Percentiles rank a stretch among this genome's conserved stretches.
Evolutionary conservation across 2,329 filamentous ascomycete genomes (phyloP).

Genomic region (Macrophomina pseudophaseolina): DNA sequence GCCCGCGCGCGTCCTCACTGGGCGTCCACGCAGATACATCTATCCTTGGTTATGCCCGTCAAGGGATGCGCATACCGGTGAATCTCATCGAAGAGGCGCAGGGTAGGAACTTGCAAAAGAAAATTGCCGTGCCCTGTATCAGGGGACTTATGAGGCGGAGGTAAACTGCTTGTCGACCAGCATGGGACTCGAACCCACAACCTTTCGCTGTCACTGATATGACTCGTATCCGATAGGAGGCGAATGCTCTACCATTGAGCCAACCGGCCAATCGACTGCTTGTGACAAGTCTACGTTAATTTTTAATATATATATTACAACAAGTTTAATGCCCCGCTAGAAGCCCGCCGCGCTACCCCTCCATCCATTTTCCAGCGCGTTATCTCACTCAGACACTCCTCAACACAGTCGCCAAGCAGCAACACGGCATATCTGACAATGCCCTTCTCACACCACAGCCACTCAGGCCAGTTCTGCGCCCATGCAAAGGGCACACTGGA

Average conservation of each 20-base stretch:
- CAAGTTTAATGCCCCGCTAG: background rate
- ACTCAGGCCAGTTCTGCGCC: conserved; percentile 96
- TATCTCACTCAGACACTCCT: background rate
- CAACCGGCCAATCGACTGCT: conserved; percentile 18
- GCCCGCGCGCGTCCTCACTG: no score
- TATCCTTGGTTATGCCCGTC: no score
- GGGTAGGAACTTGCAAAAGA: no score
- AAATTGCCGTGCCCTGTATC: no score
- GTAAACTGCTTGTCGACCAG: conserved; percentile 6
- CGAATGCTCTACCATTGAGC: conserved; percentile 28
- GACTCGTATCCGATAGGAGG: conserved; percentile 13
- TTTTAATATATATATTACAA: background rate
- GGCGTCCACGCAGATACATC: no score
- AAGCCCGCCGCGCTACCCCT: background rate
- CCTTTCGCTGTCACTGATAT: conserved; percentile 15
- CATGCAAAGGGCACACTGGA: conserved; percentile 88
- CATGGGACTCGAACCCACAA: conserved; percentile 28
- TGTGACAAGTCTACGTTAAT: no score
- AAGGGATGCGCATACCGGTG: no score
- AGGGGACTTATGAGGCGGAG: no score
- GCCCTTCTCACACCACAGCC: conserved; percentile 97
- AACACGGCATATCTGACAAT: conserved; percentile 55
- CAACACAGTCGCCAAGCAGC: background rate
- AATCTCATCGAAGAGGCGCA: no score
- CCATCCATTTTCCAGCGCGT: background rate